Conservation (phyloP, 495 filamentous ascomycete species). For the Apiosordaria backusii region DNA sequence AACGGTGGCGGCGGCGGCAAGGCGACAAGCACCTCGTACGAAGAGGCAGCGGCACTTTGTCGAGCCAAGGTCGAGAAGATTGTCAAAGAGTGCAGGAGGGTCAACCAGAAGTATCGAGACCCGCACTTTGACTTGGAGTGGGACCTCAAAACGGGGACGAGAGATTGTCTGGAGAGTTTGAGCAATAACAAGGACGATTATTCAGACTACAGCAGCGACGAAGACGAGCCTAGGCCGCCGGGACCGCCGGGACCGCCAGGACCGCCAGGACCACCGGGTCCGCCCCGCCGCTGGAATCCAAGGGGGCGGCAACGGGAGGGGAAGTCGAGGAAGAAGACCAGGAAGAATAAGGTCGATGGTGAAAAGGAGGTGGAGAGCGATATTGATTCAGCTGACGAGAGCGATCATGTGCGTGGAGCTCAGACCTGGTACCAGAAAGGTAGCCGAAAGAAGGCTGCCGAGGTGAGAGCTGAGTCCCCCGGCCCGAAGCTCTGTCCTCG, state of each 20-base stretch:
- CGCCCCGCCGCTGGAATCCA: not conserved
- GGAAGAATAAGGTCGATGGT: not conserved
- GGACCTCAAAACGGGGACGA: slow-evolving; percentile 61
- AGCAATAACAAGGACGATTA: slow-evolving; percentile 27
- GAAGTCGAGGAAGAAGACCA: not conserved
- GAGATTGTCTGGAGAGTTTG: slow-evolving; percentile 64
- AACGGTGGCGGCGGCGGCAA: slow-evolving; percentile 18
- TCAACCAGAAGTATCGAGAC: slow-evolving; percentile 90
- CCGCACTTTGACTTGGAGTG: slow-evolving; percentile 83
- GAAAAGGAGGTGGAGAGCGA: not conserved
- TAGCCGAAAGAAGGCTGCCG: slow-evolving; percentile 1
- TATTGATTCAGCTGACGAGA: not conserved
- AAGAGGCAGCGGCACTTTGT: slow-evolving; percentile 69
- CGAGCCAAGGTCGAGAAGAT: slow-evolving; percentile 74
- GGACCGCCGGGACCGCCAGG: not conserved
- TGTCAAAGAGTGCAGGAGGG: slow-evolving; percentile 71
- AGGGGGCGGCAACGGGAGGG: not conserved
- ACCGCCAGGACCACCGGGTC: not conserved
- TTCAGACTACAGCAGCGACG: slow-evolving; percentile 46
- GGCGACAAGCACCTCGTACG: slow-evolving; percentile 59
- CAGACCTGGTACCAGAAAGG: not conserved
- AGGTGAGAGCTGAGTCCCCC: not conserved
- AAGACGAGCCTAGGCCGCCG: slow-evolving; percentile 12
- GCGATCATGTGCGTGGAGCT: not conserved
- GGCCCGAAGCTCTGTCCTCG: slow-evolving; percentile 47